Conservation (phyloP, 108 stramenopile genomes). For the Fragilariopsis cylindrus region DNA sequence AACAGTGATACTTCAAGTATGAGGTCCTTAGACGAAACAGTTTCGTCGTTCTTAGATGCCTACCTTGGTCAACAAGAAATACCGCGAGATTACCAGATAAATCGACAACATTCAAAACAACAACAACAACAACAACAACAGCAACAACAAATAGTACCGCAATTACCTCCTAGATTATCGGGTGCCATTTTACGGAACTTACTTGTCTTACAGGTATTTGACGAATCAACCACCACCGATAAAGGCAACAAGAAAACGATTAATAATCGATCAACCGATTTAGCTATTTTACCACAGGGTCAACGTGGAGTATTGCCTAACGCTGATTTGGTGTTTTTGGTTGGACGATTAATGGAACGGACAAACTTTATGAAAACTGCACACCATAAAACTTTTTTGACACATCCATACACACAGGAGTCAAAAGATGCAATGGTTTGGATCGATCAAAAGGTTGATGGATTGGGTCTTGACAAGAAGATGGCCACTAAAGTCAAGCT, state of each 20-base stretch:
- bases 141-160: constrained; percentile 11
- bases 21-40: constrained; percentile 31
- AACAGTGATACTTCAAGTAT: no score
- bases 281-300: constrained; percentile 69
- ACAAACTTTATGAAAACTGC: constrained; percentile 29
- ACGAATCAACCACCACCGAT: constrained; percentile 4
- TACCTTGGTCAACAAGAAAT: constrained; percentile 32
- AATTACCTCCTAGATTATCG: constrained; percentile 55
- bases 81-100: not conserved
- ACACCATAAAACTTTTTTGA: constrained; percentile 7
- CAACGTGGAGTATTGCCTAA: constrained; percentile 76
- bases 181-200: constrained; percentile 63
- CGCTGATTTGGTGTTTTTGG: constrained; percentile 79
- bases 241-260: not conserved
- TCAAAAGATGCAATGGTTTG: not conserved
- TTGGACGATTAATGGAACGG: constrained; percentile 26
- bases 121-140: not conserved
- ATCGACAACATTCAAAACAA: constrained; percentile 1
- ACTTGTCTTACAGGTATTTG: constrained; percentile 52
- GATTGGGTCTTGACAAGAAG: not conserved
- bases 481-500: constrained; percentile 9
- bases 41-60: constrained; percentile 43
- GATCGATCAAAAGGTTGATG: not conserved
- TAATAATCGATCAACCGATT: not conserved
- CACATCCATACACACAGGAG: constrained; percentile 28